These are phyloP conservation scores for Zopfochytrium polystomum DNA, from an alignment of 371 early-diverging fungal genomes.

Conservation along the genomic window DNA sequence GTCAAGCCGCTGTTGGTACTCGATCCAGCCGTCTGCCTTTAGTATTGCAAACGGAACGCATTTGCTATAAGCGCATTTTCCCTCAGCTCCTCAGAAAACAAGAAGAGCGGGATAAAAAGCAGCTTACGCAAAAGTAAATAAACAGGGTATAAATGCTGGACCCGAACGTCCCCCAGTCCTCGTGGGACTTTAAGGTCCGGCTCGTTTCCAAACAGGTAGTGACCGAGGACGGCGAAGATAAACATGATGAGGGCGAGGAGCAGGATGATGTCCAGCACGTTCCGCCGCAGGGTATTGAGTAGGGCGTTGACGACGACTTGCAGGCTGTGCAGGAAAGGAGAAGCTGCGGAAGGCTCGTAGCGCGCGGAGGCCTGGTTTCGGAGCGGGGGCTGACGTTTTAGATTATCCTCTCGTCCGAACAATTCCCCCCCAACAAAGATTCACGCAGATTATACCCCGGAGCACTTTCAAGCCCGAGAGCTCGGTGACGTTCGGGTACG, in stretches of 20 bases:
- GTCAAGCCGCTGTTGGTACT: conserved; percentile 28
- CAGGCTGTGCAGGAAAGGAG: conserved; percentile 20
- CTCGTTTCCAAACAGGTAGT: conserved; percentile 36
- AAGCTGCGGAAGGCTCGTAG: conserved; percentile 10
- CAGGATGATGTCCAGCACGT: conserved; percentile 35
- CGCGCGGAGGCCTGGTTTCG: no score
- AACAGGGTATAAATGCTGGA: conserved; percentile 27
- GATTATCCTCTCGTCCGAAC: no score
- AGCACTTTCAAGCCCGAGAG: conserved; percentile 7
- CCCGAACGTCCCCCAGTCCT: conserved; percentile 26
- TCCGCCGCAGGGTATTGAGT: conserved; percentile 27
- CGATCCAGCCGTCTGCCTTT: conserved; percentile 37
- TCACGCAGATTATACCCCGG: not conserved
- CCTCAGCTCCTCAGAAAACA: no score
- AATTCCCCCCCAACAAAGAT: not conserved
- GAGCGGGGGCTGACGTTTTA: no score
- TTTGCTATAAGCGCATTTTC: not conserved
- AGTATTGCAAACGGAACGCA: not conserved
- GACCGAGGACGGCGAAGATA: conserved; percentile 35
- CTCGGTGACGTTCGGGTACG: not conserved
- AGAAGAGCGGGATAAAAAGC: not conserved
- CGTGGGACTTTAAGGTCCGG: not conserved
- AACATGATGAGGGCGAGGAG: conserved; percentile 39
- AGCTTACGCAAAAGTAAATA: conserved; percentile 34
- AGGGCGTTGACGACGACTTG: conserved; percentile 40